phyloP scores from a whole-genome alignment of 768 basidiomycete species.

The Rhizopogon salebrosus region DNA sequence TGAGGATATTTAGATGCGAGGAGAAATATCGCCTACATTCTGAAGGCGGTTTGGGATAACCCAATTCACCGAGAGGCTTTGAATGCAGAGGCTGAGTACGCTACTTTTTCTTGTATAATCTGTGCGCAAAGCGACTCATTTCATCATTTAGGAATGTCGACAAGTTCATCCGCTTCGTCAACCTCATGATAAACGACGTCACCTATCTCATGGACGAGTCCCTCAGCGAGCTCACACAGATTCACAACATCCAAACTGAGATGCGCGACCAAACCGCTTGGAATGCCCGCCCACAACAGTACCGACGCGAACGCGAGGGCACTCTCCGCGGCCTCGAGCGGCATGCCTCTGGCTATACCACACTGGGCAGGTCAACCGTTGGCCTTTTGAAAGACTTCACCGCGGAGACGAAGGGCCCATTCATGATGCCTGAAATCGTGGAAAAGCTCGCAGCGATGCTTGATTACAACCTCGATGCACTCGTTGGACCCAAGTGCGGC shows the following conservation, averaged over 20 bases:
- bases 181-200: constrained; percentile 98
- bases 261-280: constrained; percentile 76
- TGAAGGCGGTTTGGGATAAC: constrained; percentile 91
- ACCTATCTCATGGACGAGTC: constrained; percentile 98
- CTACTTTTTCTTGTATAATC: neutral
- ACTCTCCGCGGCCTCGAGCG: constrained; percentile 77
- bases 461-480: constrained; percentile 86
- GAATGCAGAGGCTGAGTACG: constrained; percentile 71
- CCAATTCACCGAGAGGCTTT: constrained; percentile 84
- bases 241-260: constrained; percentile 79
- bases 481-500: constrained; percentile 85
- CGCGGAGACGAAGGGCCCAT: constrained; percentile 84
- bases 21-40: constrained; percentile 80
- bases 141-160: constrained; percentile 63
- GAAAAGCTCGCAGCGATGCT: constrained; percentile 94
- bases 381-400: constrained; percentile 89
- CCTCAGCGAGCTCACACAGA: constrained; percentile 81
- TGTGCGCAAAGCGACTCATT: constrained; percentile 1
- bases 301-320: constrained; percentile 81
- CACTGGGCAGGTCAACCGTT: constrained; percentile 85
- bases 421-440: constrained; percentile 95
- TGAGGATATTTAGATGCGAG: constrained; percentile 45
- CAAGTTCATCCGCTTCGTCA: constrained; percentile 92
- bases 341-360: constrained; percentile 80
- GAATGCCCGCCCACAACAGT: constrained; percentile 56